Base-by-base conservation (phyloP, 495 filamentous ascomycete genomes). In the Aspergillus taichungensis region DNA sequence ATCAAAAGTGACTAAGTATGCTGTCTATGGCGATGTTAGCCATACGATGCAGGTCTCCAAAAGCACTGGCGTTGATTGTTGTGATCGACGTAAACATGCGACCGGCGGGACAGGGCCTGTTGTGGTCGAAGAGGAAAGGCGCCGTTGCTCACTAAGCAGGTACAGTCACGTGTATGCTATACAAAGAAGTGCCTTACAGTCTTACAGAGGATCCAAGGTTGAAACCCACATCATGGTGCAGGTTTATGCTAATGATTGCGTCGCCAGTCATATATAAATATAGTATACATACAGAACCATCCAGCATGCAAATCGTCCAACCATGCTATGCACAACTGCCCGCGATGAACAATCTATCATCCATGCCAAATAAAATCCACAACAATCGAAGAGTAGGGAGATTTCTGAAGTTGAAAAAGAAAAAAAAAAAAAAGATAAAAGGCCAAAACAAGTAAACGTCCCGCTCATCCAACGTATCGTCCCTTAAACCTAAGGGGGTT, bases 401-500 rank as follows among this genome's bases (percentile, higher is more conserved):
- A 58, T 56, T 67, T 67, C 56, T 66, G 66, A 46, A 60, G 52
- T 54, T 54, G 59, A 50, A 66, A 24, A 30, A 39, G 46, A 46
- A 42, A 27, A 34, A 47, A 27, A 48, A 37, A 6, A 35, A 37
- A 52, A 45, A 47, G 5, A 13, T 32, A 49, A 43, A 12, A 18
- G 27, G 13, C 40, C 27, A 42, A 24, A 39, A 37, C 32, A 37
- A 24, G 14, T 3, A 13, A 28, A 29, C 41, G 50, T 55, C 38
- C 44, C 58, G 56, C 60, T 63, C 57, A 63, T 65, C 65, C 57
- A 60, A 49, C 55, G 52, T 52, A 52, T 45, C 30, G 45, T 46
- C 51, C 57, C 52, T 42, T 37, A 56, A 56, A 59, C 39, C 45
- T 52, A 51, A 50, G 31, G 45, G 55, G 53, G 47, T 49, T 49